Evolutionary conservation across 2,329 filamentous ascomycete genomes (phyloP).

Genomic region (Colletotrichum sp.): DNA sequence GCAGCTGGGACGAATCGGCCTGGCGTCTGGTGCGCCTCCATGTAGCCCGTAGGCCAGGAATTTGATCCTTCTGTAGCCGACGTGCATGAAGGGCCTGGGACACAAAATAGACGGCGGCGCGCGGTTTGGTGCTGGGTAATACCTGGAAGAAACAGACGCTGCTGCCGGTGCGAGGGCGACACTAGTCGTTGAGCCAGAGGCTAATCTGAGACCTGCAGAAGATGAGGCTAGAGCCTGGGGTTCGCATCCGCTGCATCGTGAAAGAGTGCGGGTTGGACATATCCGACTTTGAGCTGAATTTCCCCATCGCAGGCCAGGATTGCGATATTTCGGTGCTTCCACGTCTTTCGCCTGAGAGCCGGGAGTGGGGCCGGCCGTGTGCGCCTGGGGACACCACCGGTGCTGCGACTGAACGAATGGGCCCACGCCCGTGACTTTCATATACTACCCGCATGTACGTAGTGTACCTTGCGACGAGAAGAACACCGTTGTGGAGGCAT

Average conservation of each 20-base stretch:
- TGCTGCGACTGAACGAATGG: neutral
- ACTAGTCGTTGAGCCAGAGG: neutral
- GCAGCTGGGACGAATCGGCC: neutral
- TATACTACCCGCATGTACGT: neutral
- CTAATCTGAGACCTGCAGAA: slow-evolving; percentile 12
- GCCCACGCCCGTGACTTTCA: neutral
- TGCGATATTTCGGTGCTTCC: slow-evolving; percentile 11
- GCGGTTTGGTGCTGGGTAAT: neutral
- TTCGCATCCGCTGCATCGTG: neutral
- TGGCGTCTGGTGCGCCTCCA: neutral
- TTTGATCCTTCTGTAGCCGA: slow-evolving; percentile 2
- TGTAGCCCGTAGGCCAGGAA: neutral
- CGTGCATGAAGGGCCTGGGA: neutral
- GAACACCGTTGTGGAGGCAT: neutral
- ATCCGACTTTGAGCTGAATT: neutral
- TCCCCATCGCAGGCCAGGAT: slow-evolving; percentile 15
- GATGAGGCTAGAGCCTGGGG: neutral
- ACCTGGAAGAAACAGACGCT: neutral
- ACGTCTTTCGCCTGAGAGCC: neutral
- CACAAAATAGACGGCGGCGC: neutral
- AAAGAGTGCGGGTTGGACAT: neutral
- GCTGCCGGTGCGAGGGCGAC: neutral
- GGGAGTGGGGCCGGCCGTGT: neutral
- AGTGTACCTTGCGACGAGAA: neutral
- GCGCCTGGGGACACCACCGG: neutral